Evolutionary conservation across 2,329 filamentous ascomycete genomes (phyloP).

Genomic region (Microcyclospora pomicola): DNA sequence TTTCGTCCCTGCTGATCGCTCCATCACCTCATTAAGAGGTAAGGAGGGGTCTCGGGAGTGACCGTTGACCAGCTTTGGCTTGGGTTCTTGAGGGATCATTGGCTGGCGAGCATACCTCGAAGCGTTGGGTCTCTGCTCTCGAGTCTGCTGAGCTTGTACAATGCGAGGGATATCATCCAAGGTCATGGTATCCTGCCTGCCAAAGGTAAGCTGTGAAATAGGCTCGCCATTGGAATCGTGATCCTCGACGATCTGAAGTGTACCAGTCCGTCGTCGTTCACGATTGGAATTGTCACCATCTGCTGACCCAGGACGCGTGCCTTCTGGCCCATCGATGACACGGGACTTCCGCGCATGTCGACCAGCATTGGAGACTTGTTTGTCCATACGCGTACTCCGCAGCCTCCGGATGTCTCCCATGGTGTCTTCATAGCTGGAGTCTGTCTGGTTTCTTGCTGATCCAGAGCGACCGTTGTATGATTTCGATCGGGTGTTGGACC

Average conservation of each 20-base stretch:
- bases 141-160: conserved; percentile 86
- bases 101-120: conserved; percentile 63
- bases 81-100: conserved; percentile 50
- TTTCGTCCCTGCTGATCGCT: conserved; percentile 46
- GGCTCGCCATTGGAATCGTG: conserved; percentile 54
- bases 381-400: conserved; percentile 84
- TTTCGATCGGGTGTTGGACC: conserved; percentile 57
- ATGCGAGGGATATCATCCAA: conserved; percentile 93
- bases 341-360: conserved; percentile 80
- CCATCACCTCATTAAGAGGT: conserved; percentile 4
- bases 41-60: conserved; percentile 55
- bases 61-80: conserved; percentile 53
- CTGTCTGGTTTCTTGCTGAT: conserved; percentile 37
- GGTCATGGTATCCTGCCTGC: conserved; percentile 79
- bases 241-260: conserved; percentile 70
- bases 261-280: conserved; percentile 28
- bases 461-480: conserved; percentile 51
- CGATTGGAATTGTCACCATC: conserved; percentile 31
- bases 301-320: conserved; percentile 57
- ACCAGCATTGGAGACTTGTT: conserved; percentile 84
- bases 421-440: conserved; percentile 83
- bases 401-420: conserved; percentile 87
- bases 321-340: conserved; percentile 79
- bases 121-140: conserved; percentile 72
- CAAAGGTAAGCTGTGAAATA: conserved; percentile 65